Conservation (phyloP, 139 green algal species). For the Zygnema circumcarinatum region DNA sequence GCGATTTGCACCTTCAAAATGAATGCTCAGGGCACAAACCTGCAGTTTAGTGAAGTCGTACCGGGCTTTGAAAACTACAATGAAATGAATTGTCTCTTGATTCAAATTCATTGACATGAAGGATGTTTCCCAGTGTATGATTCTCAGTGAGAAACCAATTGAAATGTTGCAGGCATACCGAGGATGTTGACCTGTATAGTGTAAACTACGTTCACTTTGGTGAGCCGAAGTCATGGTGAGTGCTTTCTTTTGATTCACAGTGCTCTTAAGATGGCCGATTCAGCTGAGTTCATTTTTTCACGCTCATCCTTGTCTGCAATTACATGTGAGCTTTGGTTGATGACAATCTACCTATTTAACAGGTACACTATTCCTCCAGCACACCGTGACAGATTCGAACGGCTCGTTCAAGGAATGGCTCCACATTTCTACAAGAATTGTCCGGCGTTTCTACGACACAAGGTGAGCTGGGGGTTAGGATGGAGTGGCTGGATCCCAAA, state of each 20-base stretch:
- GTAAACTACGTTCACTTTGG: slow-evolving; percentile 97
- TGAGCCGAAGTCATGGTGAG: slow-evolving; percentile 82
- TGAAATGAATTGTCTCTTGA: too few relatives aligned
- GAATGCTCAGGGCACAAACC: slow-evolving; percentile 88
- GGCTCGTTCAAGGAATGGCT: slow-evolving; percentile 66
- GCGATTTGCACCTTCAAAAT: neutral
- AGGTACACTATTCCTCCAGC: slow-evolving; percentile 80
- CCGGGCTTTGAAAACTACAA: too few relatives aligned
- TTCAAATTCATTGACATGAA: too few relatives aligned
- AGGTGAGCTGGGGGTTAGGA: slow-evolving; percentile 59
- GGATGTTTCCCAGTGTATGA: too few relatives aligned
- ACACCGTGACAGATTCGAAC: slow-evolving; percentile 76
- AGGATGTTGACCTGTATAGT: slow-evolving; percentile 91
- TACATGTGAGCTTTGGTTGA: too few relatives aligned
- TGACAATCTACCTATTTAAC: neutral
- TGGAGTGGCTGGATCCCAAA: neutral
- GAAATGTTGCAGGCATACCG: slow-evolving; percentile 69
- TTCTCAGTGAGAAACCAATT: too few relatives aligned
- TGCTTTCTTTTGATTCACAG: neutral
- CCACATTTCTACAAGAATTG: slow-evolving; percentile 69
- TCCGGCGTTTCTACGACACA: slow-evolving; percentile 80
- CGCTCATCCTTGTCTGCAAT: too few relatives aligned
- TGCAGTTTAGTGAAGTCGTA: too few relatives aligned
- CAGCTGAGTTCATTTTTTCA: too few relatives aligned
- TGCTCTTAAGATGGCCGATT: slow-evolving; percentile 3